A percentile compares a stretch with the other conserved stretches of the same genome.
Conservation (phyloP, 2,329 filamentous ascomycete species). For the Aspergillus tubingensis region DNA sequence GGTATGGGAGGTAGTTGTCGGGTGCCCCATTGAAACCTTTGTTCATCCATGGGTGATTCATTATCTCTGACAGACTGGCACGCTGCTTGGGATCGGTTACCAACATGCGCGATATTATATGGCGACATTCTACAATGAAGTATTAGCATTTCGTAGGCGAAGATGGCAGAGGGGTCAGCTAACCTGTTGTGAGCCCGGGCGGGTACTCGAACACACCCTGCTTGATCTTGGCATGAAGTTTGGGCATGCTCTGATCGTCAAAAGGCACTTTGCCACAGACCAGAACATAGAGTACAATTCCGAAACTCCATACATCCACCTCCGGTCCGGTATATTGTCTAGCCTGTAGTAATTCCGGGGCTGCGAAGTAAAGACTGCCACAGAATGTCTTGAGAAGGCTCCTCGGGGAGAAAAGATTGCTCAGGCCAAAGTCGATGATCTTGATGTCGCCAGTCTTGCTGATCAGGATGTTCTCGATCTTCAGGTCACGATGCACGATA, state of each 20-base stretch:
- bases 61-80: slow-evolving; percentile 84
- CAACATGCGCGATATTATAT: slow-evolving; percentile 90
- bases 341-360: slow-evolving; percentile 89
- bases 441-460: slow-evolving; percentile 99
- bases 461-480: slow-evolving; percentile 99
- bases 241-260: slow-evolving; percentile 98
- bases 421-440: slow-evolving; percentile 97
- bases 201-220: slow-evolving; percentile 95
- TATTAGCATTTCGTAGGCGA: slow-evolving; percentile 38
- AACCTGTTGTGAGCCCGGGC: slow-evolving; percentile 86
- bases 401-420: slow-evolving; percentile 88
- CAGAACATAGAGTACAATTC: slow-evolving; percentile 93
- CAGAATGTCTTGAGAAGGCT: slow-evolving; percentile 93
- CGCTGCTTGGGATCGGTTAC: slow-evolving; percentile 89
- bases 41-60: slow-evolving; percentile 93
- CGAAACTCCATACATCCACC: slow-evolving; percentile 98
- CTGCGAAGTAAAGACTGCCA: slow-evolving; percentile 95
- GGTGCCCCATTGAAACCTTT: slow-evolving; percentile 86
- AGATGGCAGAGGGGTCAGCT: slow-evolving; percentile 33
- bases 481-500: slow-evolving; percentile 94
- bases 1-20: slow-evolving; percentile 81
- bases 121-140: slow-evolving; percentile 73
- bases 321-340: slow-evolving; percentile 94
- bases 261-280: slow-evolving; percentile 98
- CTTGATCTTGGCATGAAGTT: slow-evolving; percentile 97